phyloP scores from a whole-genome alignment of 129 eudicot genomes.

The Chrysanthemum lavandulifolium region DNA sequence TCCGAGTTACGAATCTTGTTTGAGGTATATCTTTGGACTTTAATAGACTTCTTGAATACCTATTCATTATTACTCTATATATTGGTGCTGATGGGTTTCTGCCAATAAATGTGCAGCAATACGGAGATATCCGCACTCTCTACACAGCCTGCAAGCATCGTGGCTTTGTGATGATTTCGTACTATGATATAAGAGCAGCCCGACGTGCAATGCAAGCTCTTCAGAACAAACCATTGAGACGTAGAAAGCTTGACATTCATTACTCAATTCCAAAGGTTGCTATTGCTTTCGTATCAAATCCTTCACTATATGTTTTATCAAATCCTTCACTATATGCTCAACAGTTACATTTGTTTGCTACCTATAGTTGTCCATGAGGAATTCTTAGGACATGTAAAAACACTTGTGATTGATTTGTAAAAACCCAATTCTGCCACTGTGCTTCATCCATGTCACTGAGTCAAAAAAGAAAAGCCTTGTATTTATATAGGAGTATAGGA shows the following conservation, averaged over 20 bases:
- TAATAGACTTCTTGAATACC: constrained; percentile 6
- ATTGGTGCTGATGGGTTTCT: neutral
- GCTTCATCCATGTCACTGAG: neutral
- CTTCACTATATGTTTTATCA: constrained; percentile 18
- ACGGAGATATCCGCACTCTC: constrained; percentile 81
- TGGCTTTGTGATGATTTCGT: constrained; percentile 95
- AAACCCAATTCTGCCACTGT: neutral
- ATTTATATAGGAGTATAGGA: too few relatives aligned
- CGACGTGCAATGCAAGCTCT: constrained; percentile 88
- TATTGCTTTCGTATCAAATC: constrained; percentile 11
- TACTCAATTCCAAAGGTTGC: constrained; percentile 85
- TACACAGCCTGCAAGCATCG: constrained; percentile 92
- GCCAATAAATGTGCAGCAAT: constrained; percentile 60
- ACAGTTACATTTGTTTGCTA: neutral
- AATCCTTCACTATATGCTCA: constrained; percentile 5
- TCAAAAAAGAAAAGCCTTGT: neutral
- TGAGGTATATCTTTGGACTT: constrained; percentile 52
- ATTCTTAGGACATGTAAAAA: too few relatives aligned
- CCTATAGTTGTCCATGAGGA: neutral
- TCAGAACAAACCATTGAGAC: constrained; percentile 69
- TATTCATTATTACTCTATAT: neutral
- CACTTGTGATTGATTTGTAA: too few relatives aligned
- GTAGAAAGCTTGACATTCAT: constrained; percentile 82
- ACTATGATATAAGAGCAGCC: constrained; percentile 90
- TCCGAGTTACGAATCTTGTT: constrained; percentile 69